Evolutionary conservation across 306 rosid genomes (phyloP), one percentile per base, ranked within the genome.

Genomic region (Coriaria nepalensis): DNA sequence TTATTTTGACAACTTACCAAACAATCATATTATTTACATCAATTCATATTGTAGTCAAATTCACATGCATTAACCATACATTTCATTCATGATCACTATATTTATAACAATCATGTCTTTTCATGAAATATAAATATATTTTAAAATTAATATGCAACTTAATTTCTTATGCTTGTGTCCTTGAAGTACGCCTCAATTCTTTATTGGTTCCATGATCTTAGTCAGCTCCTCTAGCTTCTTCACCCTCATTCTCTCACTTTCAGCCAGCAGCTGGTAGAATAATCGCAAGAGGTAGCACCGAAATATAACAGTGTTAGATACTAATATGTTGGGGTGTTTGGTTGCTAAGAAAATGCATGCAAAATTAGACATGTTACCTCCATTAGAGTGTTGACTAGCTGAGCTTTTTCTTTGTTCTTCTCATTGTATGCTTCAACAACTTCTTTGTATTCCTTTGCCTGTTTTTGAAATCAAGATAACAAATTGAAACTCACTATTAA

Each of bases 391-490:
- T 75, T 55, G 33, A 73, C 70, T 37, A 84, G 78, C 54, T 79
- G 82, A 73, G 80, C 57, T 66, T 77, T 90, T 53, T 90, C 95
- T 56, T 75, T 81, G 77, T 56, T 78, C 73, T 77, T 90, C 40
- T 81, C 94, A 5, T 73, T 75, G 68, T 81, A 75, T 62, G 73
- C 67, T 49, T 81, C 95, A 42, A 77, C 51, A 51, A 67, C 61
- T 63, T 90, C 94, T 66, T 78, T 85, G 10, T 81, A 85, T 65
- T 90, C 97, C 56, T 79, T 85, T 59, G 84, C 94, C 97, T 88
- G 61, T 62, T 42, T 29, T 35, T 9, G 45, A 12, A 7, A 46
- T 13, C 40, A 29, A 9, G 10, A 14, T 45, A 6, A 0, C 4
- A 9, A 5, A 10, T 4, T 47, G 10, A n/a, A 15, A 7, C 12